These are phyloP conservation scores for Xylariomycetidae sp. DNA, from an alignment of 2,329 filamentous ascomycete genomes.

Conservation along the genomic window DNA sequence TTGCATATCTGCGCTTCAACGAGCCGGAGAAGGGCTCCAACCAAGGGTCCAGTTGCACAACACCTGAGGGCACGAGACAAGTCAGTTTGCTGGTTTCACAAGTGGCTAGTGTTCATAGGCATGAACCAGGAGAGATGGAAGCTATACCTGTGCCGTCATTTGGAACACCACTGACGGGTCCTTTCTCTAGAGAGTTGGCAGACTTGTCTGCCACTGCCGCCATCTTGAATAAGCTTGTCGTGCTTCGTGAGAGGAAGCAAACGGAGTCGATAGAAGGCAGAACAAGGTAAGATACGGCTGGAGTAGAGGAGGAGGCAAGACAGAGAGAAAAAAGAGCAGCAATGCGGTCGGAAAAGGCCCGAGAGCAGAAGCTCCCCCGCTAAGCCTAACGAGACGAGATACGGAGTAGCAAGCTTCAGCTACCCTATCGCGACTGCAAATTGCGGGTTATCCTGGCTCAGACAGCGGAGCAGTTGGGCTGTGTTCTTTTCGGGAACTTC, in stretches of 20 bases:
- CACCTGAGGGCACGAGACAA: conserved; percentile 54
- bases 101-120: not conserved
- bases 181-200: conserved; percentile 35
- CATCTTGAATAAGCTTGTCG: conserved; percentile 22
- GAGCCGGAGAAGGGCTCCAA: conserved; percentile 77
- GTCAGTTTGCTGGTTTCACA: conserved; percentile 4
- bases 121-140: conserved; percentile 2
- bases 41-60: conserved; percentile 82
- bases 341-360: too few relatives aligned
- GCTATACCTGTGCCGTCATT: conserved; percentile 66
- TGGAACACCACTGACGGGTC: conserved; percentile 37
- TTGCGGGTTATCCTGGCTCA: too few relatives aligned
- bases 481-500: too few relatives aligned
- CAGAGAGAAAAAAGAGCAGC: too few relatives aligned
- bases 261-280: conserved; percentile 4
- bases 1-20: conserved; percentile 69
- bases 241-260: conserved; percentile 1
- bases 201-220: conserved; percentile 32
- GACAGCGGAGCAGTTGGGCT: too few relatives aligned
- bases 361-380: too few relatives aligned
- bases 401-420: too few relatives aligned
- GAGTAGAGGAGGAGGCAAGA: too few relatives aligned
- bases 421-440: too few relatives aligned
- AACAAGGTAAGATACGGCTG: too few relatives aligned
- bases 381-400: too few relatives aligned